Percentiles rank a stretch among this genome's conserved stretches.
Evolutionary conservation across 139 green algal species (phyloP).

Genomic region (Tetraselmis chui): DNA sequence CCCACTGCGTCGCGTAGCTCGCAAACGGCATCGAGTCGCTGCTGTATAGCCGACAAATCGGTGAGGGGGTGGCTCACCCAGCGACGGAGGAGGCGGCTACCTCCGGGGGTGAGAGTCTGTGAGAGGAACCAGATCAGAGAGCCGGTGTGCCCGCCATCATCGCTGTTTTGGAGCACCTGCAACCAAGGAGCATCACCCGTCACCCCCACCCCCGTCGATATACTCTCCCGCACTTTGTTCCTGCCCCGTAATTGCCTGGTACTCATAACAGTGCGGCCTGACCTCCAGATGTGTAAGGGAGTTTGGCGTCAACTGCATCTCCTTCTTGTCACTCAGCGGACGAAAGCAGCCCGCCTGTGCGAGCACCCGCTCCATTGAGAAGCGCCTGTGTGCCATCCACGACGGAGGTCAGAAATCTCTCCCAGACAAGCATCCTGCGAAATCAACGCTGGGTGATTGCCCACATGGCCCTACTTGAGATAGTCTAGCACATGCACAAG

Average conservation of each 20-base stretch:
- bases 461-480: background rate
- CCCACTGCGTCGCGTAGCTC: conserved; percentile 16
- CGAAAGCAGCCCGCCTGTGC: conserved; percentile 16
- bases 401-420: no score
- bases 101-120: conserved; percentile 57
- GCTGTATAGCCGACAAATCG: conserved; percentile 31
- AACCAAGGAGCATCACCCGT: no score
- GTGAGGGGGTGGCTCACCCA: conserved; percentile 68
- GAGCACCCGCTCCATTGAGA: conserved; percentile 51
- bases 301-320: conserved; percentile 51
- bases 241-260: no score
- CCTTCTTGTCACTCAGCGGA: background rate
- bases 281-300: conserved; percentile 57
- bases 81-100: conserved; percentile 57
- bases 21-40: conserved; percentile 17
- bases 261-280: no score
- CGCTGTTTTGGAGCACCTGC: background rate
- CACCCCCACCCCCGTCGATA: no score
- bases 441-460: no score
- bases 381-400: background rate
- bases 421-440: no score
- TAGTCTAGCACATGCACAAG: background rate
- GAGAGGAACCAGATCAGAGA: conserved; percentile 80
- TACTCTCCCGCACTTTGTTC: no score
- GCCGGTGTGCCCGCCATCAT: conserved; percentile 35